Evolutionary conservation across 2,329 filamentous ascomycete genomes (phyloP).

Genomic region (Pezicula neosporulosa): DNA sequence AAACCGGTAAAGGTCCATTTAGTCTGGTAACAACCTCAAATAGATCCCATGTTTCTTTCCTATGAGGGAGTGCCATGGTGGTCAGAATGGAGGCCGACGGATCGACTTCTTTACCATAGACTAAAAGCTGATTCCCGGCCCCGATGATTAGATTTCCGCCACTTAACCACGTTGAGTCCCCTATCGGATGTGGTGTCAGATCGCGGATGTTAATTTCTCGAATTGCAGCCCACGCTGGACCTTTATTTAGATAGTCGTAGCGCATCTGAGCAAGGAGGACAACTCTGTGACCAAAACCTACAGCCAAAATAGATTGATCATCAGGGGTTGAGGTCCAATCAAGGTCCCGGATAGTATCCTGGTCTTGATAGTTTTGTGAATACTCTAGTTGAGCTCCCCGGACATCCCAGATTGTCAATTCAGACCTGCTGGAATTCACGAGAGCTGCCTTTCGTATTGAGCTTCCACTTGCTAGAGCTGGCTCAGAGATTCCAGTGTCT

Average conservation of each 20-base stretch:
- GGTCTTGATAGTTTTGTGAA: constrained; percentile 67
- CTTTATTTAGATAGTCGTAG: constrained; percentile 86
- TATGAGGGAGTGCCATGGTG: constrained; percentile 19
- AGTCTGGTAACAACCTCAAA: constrained; percentile 80
- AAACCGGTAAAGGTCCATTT: constrained; percentile 84
- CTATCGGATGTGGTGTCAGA: constrained; percentile 84
- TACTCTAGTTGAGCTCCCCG: constrained; percentile 79
- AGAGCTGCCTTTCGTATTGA: constrained; percentile 84
- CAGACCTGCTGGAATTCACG: constrained; percentile 69
- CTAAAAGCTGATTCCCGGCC: constrained; percentile 85
- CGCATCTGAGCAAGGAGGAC: constrained; percentile 81
- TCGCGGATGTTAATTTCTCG: constrained; percentile 78
- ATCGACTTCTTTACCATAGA: constrained; percentile 75
- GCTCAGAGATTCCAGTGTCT: constrained; percentile 71
- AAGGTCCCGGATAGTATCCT: constrained; percentile 77
- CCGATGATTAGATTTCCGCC: constrained; percentile 84
- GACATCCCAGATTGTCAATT: constrained; percentile 88
- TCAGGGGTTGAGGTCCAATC: constrained; percentile 94
- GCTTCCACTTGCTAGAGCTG: constrained; percentile 78
- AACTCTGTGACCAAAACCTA: constrained; percentile 88
- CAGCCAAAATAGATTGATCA: constrained; percentile 81
- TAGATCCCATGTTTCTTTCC: constrained; percentile 47
- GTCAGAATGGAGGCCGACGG: constrained; percentile 35
- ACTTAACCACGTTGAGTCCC: constrained; percentile 87
- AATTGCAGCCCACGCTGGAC: constrained; percentile 85